phyloP scores from a whole-genome alignment of 768 basidiomycete species.

The Rhizopogon rudus region DNA sequence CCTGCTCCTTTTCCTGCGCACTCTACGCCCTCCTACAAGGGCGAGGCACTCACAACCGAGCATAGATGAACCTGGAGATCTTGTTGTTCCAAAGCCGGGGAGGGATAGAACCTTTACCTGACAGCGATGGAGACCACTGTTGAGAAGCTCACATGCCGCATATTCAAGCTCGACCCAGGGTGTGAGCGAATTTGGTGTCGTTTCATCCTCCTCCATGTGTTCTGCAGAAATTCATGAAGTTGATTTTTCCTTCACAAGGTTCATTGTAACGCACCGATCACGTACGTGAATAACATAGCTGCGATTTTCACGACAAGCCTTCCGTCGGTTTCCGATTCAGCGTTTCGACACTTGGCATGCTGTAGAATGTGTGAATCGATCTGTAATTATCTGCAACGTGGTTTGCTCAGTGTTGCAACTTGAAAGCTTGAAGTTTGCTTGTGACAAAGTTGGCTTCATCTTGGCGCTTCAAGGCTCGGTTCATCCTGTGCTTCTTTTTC shows the following conservation, averaged over 20 bases:
- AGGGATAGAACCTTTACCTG: no score
- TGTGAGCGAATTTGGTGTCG: conserved; percentile 61
- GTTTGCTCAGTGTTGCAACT: background rate
- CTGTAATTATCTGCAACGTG: background rate
- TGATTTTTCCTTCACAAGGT: background rate
- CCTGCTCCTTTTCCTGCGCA: no score
- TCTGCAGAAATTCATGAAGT: conserved; percentile 38
- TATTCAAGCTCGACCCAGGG: conserved; percentile 96
- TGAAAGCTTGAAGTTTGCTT: no score
- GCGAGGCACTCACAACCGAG: no score
- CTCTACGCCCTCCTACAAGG: no score
- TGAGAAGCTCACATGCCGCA: conserved; percentile 40
- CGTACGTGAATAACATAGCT: conserved; percentile 45
- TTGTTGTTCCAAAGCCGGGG: no score
- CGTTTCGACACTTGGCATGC: background rate
- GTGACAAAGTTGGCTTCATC: background rate
- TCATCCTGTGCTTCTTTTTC: conserved; percentile 5
- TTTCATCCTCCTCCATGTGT: conserved; percentile 95
- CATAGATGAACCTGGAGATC: no score
- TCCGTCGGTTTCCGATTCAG: background rate
- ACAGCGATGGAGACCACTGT: no score
- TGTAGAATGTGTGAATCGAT: background rate
- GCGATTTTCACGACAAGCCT: background rate
- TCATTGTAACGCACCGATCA: conserved; percentile 42
- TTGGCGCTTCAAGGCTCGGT: background rate